Conservation (phyloP, 208 protist genomes). For the Porcisia hertigi region DNA sequence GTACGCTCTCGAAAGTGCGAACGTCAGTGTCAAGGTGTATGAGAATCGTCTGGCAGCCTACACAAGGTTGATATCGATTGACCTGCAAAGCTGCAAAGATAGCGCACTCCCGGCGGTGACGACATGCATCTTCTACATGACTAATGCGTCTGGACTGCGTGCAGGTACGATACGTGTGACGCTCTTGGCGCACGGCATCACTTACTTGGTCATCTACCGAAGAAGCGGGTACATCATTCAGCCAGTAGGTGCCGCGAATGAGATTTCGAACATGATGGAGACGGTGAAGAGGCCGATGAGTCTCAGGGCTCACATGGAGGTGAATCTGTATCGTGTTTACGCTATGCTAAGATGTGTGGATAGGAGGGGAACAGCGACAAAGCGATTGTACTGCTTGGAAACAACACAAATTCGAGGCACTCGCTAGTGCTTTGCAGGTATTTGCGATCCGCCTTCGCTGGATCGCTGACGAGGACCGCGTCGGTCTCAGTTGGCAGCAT, state of each 20-base stretch:
- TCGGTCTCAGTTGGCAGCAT: background rate
- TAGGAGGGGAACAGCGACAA: background rate
- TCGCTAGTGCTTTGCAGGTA: background rate
- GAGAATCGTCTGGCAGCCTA: slow-evolving; percentile 23
- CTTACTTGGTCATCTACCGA: slow-evolving; percentile 23
- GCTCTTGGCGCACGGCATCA: background rate
- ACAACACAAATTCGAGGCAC: background rate
- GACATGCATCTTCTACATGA: slow-evolving; percentile 31
- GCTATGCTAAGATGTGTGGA: background rate
- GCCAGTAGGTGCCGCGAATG: slow-evolving; percentile 6
- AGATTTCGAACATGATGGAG: background rate
- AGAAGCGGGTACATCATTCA: slow-evolving; percentile 33
- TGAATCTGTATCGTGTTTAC: slow-evolving; percentile 3
- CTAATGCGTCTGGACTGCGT: slow-evolving; percentile 6
- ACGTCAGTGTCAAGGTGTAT: slow-evolving; percentile 6
- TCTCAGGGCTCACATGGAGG: background rate
- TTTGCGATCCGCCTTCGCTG: background rate
- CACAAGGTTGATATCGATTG: slow-evolving; percentile 25
- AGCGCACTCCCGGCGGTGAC: slow-evolving; percentile 19
- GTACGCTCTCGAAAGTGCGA: slow-evolving; percentile 17
- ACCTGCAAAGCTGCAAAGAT: slow-evolving; percentile 10
- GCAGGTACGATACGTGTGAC: slow-evolving; percentile 30
- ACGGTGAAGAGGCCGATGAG: background rate
- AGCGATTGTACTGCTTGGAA: background rate
- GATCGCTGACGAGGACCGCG: background rate